phyloP scores from a whole-genome alignment of 768 basidiomycete species.

The Lactifluus rugatus region DNA sequence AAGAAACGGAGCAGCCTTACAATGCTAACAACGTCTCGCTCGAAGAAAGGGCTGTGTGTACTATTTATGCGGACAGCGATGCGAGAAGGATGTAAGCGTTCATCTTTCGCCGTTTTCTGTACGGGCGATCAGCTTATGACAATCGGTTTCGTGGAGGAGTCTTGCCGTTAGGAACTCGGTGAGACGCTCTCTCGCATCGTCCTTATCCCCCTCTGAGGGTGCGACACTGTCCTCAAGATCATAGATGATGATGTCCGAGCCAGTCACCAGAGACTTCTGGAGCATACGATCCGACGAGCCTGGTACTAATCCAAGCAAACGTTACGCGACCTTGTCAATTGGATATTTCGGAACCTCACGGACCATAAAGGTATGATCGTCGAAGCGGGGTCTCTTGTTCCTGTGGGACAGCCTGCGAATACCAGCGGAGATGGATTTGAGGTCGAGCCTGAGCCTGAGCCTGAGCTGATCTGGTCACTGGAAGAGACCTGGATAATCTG shows the following conservation, averaged over 20 bases:
- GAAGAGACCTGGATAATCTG: background rate
- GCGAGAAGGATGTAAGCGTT: constrained; percentile 37
- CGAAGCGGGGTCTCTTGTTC: background rate
- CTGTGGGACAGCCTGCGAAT: background rate
- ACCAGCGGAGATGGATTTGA: background rate
- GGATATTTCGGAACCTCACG: background rate
- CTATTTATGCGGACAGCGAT: constrained; percentile 67
- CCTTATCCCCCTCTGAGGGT: constrained; percentile 47
- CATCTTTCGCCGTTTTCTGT: constrained; percentile 18
- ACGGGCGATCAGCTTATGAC: background rate
- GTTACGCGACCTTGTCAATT: background rate
- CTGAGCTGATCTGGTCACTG: background rate
- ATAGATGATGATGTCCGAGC: constrained; percentile 72
- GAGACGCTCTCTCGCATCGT: constrained; percentile 46
- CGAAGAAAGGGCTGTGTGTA: constrained; percentile 54
- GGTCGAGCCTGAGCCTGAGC: background rate
- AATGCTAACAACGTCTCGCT: constrained; percentile 50
- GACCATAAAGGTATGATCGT: constrained; percentile 46
- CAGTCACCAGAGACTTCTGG: constrained; percentile 53
- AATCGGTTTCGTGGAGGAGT: background rate
- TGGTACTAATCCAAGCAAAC: constrained; percentile 43
- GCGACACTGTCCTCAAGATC: constrained; percentile 86
- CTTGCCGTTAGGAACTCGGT: constrained; percentile 47
- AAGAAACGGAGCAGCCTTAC: constrained; percentile 29
- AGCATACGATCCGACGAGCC: constrained; percentile 75